These are phyloP conservation scores for Solanum phureja DNA, from an alignment of 257 asterid genomes.

Conservation along the genomic window DNA sequence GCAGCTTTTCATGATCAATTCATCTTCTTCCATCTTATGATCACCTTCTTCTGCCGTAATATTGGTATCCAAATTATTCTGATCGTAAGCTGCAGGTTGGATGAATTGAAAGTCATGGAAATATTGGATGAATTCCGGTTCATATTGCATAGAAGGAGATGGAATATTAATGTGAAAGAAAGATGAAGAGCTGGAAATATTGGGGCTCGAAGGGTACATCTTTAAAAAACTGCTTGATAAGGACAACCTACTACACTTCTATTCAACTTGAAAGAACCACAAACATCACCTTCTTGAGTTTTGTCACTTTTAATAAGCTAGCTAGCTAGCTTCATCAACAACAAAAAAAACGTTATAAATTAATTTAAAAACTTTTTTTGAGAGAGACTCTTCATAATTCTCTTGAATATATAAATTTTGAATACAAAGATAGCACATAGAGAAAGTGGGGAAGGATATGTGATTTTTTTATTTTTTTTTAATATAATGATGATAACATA, in stretches of 20 bases:
- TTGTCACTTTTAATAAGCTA: not conserved
- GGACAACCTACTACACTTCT: not conserved
- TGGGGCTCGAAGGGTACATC: slow-evolving; percentile 23
- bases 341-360: not conserved
- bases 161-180: slow-evolving; percentile 8
- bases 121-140: slow-evolving; percentile 27
- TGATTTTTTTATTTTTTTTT: not conserved
- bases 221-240: not conserved
- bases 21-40: not conserved
- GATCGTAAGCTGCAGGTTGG: not conserved
- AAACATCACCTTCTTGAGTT: not conserved
- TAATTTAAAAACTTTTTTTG: not conserved
- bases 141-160: slow-evolving; percentile 26
- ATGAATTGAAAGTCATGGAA: slow-evolving; percentile 14
- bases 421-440: not conserved
- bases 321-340: slow-evolving; percentile 2
- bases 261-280: not conserved
- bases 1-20: not conserved
- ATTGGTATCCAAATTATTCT: not conserved
- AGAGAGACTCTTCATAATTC: not conserved
- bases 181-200: not conserved
- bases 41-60: not conserved
- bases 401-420: not conserved
- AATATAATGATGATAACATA: not conserved
- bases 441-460: not conserved